phyloP scores from a whole-genome alignment of 306 rosid species.

The Betula pendula region DNA sequence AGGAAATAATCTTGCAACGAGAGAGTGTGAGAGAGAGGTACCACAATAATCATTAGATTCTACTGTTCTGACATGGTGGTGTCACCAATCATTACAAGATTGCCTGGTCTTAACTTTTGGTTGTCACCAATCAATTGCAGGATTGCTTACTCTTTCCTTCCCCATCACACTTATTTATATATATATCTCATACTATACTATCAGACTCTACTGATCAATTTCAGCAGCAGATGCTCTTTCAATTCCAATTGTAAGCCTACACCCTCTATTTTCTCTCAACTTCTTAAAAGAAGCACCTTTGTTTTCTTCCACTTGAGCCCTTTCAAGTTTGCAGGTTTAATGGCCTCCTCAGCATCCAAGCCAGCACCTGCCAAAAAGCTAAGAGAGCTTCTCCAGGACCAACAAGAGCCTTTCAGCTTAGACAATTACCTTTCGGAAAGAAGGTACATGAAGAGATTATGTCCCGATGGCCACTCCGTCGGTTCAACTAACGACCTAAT shows the following conservation, averaged over 20 bases:
- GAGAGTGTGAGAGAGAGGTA: neutral
- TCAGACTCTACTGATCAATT: neutral
- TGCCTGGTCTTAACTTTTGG: conserved; percentile 35
- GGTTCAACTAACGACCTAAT: conserved; percentile 32
- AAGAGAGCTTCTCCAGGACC: conserved; percentile 39
- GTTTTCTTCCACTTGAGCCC: conserved; percentile 1
- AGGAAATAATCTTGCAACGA: neutral
- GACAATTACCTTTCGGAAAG: conserved; percentile 38
- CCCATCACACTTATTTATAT: conserved; percentile 14
- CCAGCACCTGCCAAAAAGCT: conserved; percentile 31
- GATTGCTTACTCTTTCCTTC: conserved; percentile 11
- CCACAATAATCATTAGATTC: conserved; percentile 18
- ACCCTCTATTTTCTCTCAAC: conserved; percentile 7
- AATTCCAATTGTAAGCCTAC: conserved; percentile 8
- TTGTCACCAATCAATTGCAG: conserved; percentile 27
- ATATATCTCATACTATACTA: neutral
- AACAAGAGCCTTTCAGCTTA: conserved; percentile 45
- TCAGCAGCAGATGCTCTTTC: neutral
- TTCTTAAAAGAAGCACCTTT: conserved; percentile 13
- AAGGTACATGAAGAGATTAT: conserved; percentile 34
- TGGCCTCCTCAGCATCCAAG: conserved; percentile 34
- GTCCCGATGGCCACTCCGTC: neutral
- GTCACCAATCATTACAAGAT: conserved; percentile 28
- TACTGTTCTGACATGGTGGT: conserved; percentile 27
- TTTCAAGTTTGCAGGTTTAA: conserved; percentile 4